Base-by-base conservation (phyloP, 495 filamentous ascomycete genomes). In the Pseudoneurospora amorphoporcata region DNA sequence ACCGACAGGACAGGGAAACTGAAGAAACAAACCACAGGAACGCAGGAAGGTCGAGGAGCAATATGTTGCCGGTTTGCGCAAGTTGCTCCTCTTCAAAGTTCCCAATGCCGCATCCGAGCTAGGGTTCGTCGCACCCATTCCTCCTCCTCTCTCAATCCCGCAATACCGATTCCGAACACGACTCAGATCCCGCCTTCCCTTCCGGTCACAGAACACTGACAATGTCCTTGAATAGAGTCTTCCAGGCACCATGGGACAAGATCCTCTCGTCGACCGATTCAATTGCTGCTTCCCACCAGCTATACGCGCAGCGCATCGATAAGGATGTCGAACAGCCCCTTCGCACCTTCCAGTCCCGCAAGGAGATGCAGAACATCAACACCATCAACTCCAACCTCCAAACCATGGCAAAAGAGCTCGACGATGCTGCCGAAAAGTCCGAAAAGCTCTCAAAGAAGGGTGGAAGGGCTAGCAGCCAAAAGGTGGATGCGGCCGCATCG, bases 191-290 rank as follows among this genome's bases (percentile, higher is more conserved):
- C 68, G 69, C 68, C 72, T 70, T 68, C 61, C 41, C 69, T 72
- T 39, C 23, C 65, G 75, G 75, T 70, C 68, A 68, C 70, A 73
- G 70, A 79, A 77, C 61, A 73, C 53, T 39, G 32, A 42, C 75
- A 61, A 10, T 47, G 9, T n/a, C 68, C 32, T 72, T 35, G 17
- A 65, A 58, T 79, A 99, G 95, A 39, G 89, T 97, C 74, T 98
- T 99, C 79, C 90, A 93, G 75, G 82, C 89, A 72, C 94, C 96
- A 82, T 99, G 96, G 96, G 89, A 92, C 79, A 95, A 90, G 78
- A 95, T 99, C 75, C 84, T 97, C 74, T 86, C 87, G 76, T 90
- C 94, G 68, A 92, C 90, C 71, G 91, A 94, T 71, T 81, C 90
- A 47, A 87, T 97, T 72, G 94, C 96, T 39, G 85, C 91, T 68